Percentiles rank a stretch among this genome's conserved stretches.
Conservation (phyloP, 352 stramenopile species). For the Globisporangium radiosum region DNA sequence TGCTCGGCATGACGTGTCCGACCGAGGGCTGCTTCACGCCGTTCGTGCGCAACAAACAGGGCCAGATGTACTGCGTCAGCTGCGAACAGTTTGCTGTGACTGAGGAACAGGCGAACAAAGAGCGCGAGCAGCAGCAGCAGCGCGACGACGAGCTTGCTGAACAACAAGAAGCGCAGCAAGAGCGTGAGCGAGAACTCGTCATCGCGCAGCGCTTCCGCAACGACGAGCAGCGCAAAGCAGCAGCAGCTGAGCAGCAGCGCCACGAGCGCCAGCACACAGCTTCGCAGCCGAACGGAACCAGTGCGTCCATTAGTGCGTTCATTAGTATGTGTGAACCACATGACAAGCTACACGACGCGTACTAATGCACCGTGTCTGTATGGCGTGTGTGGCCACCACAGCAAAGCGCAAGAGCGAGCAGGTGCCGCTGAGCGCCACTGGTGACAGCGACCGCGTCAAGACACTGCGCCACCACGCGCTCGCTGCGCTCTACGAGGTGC, state of each 20-base stretch:
- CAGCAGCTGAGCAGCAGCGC: constrained; percentile 24
- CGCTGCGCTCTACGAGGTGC: constrained; percentile 61
- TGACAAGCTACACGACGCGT: not conserved
- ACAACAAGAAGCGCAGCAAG: constrained; percentile 23
- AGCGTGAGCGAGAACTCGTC: constrained; percentile 28
- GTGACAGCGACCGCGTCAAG: constrained; percentile 35
- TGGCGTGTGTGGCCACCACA: not conserved
- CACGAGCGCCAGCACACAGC: constrained; percentile 7
- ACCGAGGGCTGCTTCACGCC: constrained; percentile 69
- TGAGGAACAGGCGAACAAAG: constrained; percentile 57
- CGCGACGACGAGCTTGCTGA: constrained; percentile 37
- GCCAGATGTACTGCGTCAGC: constrained; percentile 74
- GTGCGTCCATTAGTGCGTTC: constrained; percentile 24
- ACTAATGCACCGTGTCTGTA: not conserved
- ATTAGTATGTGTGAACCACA: not conserved
- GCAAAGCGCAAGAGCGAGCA: constrained; percentile 49
- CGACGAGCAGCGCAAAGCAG: constrained; percentile 49
- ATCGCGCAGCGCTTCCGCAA: constrained; percentile 65
- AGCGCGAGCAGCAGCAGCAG: constrained; percentile 33
- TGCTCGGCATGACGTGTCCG: constrained; percentile 63
- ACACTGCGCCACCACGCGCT: constrained; percentile 51
- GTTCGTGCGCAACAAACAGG: constrained; percentile 71
- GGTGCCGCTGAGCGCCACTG: constrained; percentile 10
- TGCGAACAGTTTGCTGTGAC: constrained; percentile 73
- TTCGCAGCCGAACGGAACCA: constrained; percentile 11